Base-by-base conservation (phyloP, 2,329 filamentous ascomycete species). In the Bipolaris sorokiniana region DNA sequence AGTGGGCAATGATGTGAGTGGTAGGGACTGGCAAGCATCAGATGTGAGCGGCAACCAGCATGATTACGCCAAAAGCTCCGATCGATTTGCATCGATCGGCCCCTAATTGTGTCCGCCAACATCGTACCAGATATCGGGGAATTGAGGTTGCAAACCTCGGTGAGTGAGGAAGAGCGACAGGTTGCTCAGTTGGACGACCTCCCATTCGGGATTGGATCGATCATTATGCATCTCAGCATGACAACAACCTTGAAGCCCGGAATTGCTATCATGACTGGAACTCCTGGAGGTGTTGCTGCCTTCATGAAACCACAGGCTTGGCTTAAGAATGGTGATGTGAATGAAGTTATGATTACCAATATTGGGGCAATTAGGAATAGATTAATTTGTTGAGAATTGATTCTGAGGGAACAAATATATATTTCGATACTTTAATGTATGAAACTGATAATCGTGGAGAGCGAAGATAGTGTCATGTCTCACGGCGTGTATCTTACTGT, bases 1-100 rank as follows among this genome's bases (percentile, higher is more conserved):
- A 0, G 69, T 66, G 10, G 81, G 79, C 7, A 85, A 85, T 52
- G 82, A 85, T 55, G 70, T 85, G 1, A 82, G 81, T 0, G 76
- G 79, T 0, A 76, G 83, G 0, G 79, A 81, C 49, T 69, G 77
- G 46, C 66, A 76, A 37, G 31, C n/a, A n/a, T n/a, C n/a, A n/a
- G n/a, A n/a, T n/a, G n/a, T n/a, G n/a, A n/a, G n/a, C n/a, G n/a
- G n/a, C n/a, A n/a, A n/a, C n/a, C n/a, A n/a, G n/a, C n/a, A n/a
- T n/a, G 28, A 11, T 6, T 51, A 45, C 15, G 23, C 16, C 40
- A 84, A 84, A 60, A 40, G 80, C 0, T 84, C 84, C 44, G 81
- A 85, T 56, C 81, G 75, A 0, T 84, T 73, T 56, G 80, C 81
- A 0, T 83, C 82, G 0, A 47, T 84, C 1, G 83, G 82, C 0